phyloP scores from a whole-genome alignment of 2,329 filamentous ascomycete genomes.

The Orbilia blumenaviensis region DNA sequence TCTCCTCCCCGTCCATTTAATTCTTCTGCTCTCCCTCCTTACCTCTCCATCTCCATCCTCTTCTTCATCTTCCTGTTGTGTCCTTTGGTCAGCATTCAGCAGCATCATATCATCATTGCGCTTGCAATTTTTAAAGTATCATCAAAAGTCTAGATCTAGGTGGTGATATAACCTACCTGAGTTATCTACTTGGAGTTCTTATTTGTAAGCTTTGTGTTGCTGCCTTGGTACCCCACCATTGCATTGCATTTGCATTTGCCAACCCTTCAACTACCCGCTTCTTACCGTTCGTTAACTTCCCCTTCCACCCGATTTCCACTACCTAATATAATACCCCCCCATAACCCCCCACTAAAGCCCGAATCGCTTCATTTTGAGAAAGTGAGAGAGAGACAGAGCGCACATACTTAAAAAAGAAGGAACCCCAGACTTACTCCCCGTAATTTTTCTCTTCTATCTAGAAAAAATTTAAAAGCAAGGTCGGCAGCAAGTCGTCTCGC shows the following conservation, averaged over 20 bases:
- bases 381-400: too few relatives aligned
- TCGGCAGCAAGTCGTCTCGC: slow-evolving; percentile 49
- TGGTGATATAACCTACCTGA: too few relatives aligned
- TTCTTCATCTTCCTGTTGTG: background rate
- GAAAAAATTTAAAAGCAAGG: slow-evolving; percentile 51
- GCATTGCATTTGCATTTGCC: background rate
- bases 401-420: too few relatives aligned
- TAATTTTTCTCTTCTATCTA: slow-evolving; percentile 16
- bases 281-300: background rate
- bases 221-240: slow-evolving; percentile 27
- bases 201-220: slow-evolving; percentile 19
- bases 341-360: slow-evolving; percentile 15
- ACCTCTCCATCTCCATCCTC: background rate
- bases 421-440: slow-evolving; percentile 25
- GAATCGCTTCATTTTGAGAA: background rate
- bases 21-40: background rate
- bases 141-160: too few relatives aligned
- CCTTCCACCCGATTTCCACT: too few relatives aligned
- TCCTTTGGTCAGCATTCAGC: background rate
- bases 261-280: background rate
- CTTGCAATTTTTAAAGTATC: too few relatives aligned
- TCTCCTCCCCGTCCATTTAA: slow-evolving; percentile 35
- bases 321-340: too few relatives aligned
- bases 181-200: too few relatives aligned
- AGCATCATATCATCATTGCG: too few relatives aligned